These are phyloP conservation scores for Cladorrhinum samala DNA, from an alignment of 495 filamentous ascomycete genomes.

Conservation along the genomic window DNA sequence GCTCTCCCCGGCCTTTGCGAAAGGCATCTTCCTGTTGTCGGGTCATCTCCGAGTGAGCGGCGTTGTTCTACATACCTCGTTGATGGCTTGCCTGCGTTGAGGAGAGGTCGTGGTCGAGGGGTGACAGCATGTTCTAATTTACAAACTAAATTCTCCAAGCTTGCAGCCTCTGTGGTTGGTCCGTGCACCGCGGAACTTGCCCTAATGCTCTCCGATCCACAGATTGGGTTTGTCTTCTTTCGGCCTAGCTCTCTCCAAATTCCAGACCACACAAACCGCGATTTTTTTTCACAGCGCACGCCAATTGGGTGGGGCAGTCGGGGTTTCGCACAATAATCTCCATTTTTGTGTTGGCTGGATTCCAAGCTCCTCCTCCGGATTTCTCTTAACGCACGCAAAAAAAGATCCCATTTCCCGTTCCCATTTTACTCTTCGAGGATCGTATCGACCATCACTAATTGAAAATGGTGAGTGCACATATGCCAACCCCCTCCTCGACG, in stretches of 20 bases:
- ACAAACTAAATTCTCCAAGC: constrained; percentile 5
- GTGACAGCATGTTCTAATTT: background rate
- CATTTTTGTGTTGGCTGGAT: constrained; percentile 14
- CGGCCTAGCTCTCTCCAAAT: background rate
- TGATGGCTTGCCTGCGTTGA: constrained; percentile 14
- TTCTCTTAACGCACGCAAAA: constrained; percentile 11
- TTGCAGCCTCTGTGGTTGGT: constrained; percentile 18
- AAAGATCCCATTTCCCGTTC: background rate
- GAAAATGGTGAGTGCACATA: constrained; percentile 48
- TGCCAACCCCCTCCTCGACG: background rate
- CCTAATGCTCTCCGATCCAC: constrained; percentile 16
- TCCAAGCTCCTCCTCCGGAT: constrained; percentile 3
- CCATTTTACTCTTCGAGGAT: constrained; percentile 48
- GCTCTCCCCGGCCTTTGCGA: constrained; percentile 46
- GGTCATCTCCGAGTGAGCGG: constrained; percentile 26
- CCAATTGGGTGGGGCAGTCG: constrained; percentile 13
- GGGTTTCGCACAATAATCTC: constrained; percentile 22
- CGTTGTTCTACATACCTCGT: constrained; percentile 36
- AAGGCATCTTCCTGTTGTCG: constrained; percentile 32
- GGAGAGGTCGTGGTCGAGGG: constrained; percentile 11
- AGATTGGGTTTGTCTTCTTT: background rate
- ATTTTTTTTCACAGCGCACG: background rate
- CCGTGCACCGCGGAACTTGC: constrained; percentile 22
- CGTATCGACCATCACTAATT: constrained; percentile 40
- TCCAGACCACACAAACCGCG: constrained; percentile 13